Evolutionary conservation across 495 filamentous ascomycete species (phyloP).

Genomic region (Aspergillus nidulans): DNA sequence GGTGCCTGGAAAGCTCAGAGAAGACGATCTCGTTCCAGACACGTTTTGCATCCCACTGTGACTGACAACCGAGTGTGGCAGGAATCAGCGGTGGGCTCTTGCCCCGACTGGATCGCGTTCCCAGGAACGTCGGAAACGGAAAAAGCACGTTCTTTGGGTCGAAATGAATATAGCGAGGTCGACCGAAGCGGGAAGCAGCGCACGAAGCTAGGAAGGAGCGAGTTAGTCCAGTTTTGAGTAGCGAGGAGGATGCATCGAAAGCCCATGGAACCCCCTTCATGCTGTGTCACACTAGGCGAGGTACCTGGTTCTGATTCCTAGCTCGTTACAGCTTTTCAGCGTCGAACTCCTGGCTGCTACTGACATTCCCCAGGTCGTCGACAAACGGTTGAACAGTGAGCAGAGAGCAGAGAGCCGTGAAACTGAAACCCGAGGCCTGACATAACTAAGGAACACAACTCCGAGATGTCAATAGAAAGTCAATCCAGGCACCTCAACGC

Average conservation of each 20-base stretch:
- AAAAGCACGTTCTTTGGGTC: not conserved
- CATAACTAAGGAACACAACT: not conserved
- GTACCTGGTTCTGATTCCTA: not conserved
- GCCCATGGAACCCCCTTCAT: not conserved
- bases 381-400: not conserved
- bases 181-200: not conserved
- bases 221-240: not conserved
- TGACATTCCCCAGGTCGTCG: not conserved
- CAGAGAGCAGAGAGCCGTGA: not conserved
- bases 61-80: conserved; percentile 13
- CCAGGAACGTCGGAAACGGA: conserved; percentile 2
- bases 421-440: not conserved
- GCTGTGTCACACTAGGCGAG: not conserved
- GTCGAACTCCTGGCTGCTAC: not conserved
- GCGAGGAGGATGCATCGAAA: not conserved
- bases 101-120: not conserved
- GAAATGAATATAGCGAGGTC: not conserved
- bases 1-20: not conserved
- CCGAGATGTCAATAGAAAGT: conserved; percentile 6
- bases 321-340: not conserved
- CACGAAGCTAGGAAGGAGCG: not conserved
- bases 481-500: conserved; percentile 19
- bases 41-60: conserved; percentile 12
- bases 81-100: conserved; percentile 15
- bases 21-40: not conserved